Base-by-base conservation (phyloP, 192 early-diverging fungal genomes). In the Jimgerdemannia flammicorona region DNA sequence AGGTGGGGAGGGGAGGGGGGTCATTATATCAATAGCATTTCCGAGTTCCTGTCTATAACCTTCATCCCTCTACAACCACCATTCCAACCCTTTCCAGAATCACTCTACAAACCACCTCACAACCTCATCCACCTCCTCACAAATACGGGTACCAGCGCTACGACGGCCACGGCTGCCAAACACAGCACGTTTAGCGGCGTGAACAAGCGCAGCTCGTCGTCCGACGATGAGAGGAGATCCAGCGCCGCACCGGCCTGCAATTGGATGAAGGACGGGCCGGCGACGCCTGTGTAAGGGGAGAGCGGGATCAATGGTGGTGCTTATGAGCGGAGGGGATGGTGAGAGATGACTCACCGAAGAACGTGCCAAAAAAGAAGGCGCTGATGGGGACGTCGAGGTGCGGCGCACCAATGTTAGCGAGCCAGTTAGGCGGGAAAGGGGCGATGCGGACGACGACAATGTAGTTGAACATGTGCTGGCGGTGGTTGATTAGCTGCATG, bases 341-440 rank as follows among this genome's bases (percentile, higher is more conserved):
- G 19, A 18, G 67, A 9, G 49, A 3, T 3, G n/a, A 17, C 70
- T 72, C 75, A 75, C 87, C 84, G 67, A 88, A 76, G 73, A 90
- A 82, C 3, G 89, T 90, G 7, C 89, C 89, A 40, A 82, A 70
- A 39, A 88, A 86, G 59, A 88, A 90, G 18, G 79, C 77, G 71
- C 79, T 74, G 9, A 87, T 66, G 0, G 87, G 84, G 20, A 90
- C 86, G 65, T 79, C 76, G 49, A 90, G 72, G 43, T 90, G 89
- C n/a, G 89, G 86, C 1, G 87, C 82, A 3, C 86, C 85, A 19
- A 90, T 77, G 68, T 90, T 90, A 71, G 81, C 84, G 39, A 81
- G 80, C 89, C 89, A 90, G 54, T 90, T 88, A 39, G 89, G 89
- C 17, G 87, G 87, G 54, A 90, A 83, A 4, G 89, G 89, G 6